Evolutionary conservation across 352 stramenopile genomes (phyloP), one percentile per base, ranked within the genome.

Genomic region (Sclerospora graminicola): DNA sequence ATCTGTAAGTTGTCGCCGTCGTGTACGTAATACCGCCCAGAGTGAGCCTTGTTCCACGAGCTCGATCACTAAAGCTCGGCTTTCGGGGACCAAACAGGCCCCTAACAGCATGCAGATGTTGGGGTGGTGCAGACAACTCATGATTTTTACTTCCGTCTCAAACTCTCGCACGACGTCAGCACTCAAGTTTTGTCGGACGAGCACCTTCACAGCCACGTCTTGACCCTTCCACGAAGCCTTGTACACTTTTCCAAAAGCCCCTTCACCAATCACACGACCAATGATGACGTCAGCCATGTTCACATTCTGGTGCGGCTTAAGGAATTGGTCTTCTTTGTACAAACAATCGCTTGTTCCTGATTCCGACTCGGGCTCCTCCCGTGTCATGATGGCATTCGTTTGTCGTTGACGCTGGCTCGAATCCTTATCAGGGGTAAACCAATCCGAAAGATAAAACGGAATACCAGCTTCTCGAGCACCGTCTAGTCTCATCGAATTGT

Each of bases 41-140:
- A 98, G 71, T 1, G 85, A 97, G 16, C 93, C 93, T 30, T 93
- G 82, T 23, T 84, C 74, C 11, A 96, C 79, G 5, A 97, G 72
- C 56, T 98, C 94, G 4, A 96, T 95, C n/a, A 99, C 75, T 10
- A 98, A 92, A n/a, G 89, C 89, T 26, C 94, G 77, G 58, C 89
- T 96, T 14, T 81, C 77, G 9, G 92, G 86, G 38, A 90, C 61
- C 20, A 98, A 67, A 66, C 92, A 98, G 34, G 94, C 94, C 20
- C 94, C 94, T 29, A 98, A 87, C 47, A 98, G 88, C 24, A 96
- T 78, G 57, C 95, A 98, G 45, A 99, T 96, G 68, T 98, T 98
- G 4, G 95, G 94, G 71, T 99, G 95, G 38, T 82, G 59, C 45
- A 99, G 77, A 29, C 82, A 70, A 45, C 79, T 87, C 79, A 89